A percentile compares a stretch with the other conserved stretches of the same genome.
Evolutionary conservation across 2,329 filamentous ascomycete genomes (phyloP).

Genomic region (Pestalotiopsis sp.): DNA sequence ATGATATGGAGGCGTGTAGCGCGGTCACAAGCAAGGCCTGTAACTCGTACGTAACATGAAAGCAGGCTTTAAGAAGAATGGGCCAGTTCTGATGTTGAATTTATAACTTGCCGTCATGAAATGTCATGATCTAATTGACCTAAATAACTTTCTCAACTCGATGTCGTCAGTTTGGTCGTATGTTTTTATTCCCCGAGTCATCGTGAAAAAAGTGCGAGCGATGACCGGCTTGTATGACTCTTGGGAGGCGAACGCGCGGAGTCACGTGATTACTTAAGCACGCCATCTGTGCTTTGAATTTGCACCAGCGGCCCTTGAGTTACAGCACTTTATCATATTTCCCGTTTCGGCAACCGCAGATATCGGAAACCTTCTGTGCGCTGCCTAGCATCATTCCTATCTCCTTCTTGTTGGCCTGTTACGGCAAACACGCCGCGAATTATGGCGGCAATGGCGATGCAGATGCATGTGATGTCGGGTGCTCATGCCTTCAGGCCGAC

Average conservation of each 20-base stretch:
- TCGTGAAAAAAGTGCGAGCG: neutral
- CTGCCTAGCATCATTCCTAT: neutral
- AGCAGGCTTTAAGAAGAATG: no score
- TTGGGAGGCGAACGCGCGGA: neutral
- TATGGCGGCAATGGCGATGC: slow-evolving; percentile 7
- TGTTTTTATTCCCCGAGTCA: neutral
- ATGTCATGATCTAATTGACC: neutral
- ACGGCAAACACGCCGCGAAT: neutral
- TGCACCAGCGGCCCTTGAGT: neutral
- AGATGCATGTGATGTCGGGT: slow-evolving; percentile 11
- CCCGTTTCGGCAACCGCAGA: neutral
- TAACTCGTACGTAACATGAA: no score
- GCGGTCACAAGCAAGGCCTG: no score
- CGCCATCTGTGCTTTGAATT: slow-evolving; percentile 5
- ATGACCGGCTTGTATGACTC: neutral
- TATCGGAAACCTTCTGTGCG: neutral
- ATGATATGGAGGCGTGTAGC: no score
- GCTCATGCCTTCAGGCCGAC: neutral
- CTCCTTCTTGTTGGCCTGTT: neutral
- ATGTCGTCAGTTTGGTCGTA: no score
- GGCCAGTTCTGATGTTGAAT: no score
- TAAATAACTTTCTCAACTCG: neutral
- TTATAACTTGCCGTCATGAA: no score
- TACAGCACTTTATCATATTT: neutral
- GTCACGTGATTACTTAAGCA: neutral